These are phyloP conservation scores for Debaryomyces robertsiae DNA, from an alignment of 1,139 yeast genomes.

Conservation along the genomic window DNA sequence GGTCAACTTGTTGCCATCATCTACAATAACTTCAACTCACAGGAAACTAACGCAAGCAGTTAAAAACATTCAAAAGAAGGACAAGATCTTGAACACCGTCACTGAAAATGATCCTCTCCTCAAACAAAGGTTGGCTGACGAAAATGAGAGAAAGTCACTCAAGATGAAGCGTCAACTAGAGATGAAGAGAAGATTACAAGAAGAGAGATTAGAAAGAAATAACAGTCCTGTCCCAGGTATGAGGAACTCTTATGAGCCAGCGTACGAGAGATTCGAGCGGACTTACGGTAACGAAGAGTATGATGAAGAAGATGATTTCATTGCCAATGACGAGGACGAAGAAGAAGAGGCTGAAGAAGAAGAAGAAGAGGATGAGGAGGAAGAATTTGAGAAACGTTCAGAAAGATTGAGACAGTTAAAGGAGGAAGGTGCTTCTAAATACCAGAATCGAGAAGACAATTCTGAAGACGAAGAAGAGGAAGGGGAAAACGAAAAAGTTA, in stretches of 20 bases:
- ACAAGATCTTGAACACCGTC: conserved; percentile 61
- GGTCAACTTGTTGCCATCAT: conserved; percentile 82
- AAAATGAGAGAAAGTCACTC: conserved; percentile 69
- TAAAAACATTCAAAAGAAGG: conserved; percentile 62
- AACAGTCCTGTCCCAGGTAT: conserved; percentile 27
- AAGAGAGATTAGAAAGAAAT: conserved; percentile 41
- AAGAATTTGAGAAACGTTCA: conserved; percentile 60
- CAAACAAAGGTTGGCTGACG: conserved; percentile 79
- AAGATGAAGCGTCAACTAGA: conserved; percentile 71
- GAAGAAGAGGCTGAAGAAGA: conserved; percentile 53
- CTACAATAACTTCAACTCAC: conserved; percentile 82
- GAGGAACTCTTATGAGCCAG: conserved; percentile 31
- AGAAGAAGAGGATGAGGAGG: conserved; percentile 59
- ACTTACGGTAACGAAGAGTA: conserved; percentile 47
- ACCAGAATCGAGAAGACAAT: conserved; percentile 43
- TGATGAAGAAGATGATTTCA: conserved; percentile 48
- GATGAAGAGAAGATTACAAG: conserved; percentile 52
- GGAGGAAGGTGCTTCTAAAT: conserved; percentile 55
- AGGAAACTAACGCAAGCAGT: conserved; percentile 77
- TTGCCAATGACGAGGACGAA: conserved; percentile 48
- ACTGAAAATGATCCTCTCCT: conserved; percentile 87
- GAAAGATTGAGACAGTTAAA: conserved; percentile 65
- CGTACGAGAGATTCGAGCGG: conserved; percentile 44
- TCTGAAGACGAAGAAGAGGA: conserved; percentile 28
- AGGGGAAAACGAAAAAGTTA: conserved; percentile 57